phyloP scores from a whole-genome alignment of 305 asterid genomes.

The Rubia occidens region DNA sequence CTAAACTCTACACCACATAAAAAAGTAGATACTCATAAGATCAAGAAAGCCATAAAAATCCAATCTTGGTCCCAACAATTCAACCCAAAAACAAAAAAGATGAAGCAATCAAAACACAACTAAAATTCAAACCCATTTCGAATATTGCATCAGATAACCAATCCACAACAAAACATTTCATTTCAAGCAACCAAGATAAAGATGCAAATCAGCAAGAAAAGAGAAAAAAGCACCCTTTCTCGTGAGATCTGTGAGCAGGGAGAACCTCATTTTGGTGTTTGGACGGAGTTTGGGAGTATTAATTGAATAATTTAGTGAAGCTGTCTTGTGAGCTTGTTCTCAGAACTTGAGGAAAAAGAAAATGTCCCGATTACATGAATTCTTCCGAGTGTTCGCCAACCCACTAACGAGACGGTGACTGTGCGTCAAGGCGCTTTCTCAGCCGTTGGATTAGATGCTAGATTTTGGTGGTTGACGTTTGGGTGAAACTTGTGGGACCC shows the following conservation, averaged over 20 bases:
- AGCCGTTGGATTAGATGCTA: conserved; percentile 15
- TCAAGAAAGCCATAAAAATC: conserved; percentile 10
- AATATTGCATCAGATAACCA: conserved; percentile 6
- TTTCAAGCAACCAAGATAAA: background rate
- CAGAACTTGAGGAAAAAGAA: conserved; percentile 6
- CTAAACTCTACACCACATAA: conserved; percentile 9
- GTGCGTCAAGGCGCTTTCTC: conserved; percentile 9
- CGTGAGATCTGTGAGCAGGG: conserved; percentile 15
- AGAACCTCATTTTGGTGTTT: background rate
- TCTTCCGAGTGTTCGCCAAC: conserved; percentile 7
- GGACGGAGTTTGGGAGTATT: conserved; percentile 7
- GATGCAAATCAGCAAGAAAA: background rate
- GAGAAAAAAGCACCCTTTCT: conserved; percentile 7
- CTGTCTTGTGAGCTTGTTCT: conserved; percentile 5
- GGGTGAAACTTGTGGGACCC: conserved; percentile 4
- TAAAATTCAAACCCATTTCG: conserved; percentile 8
- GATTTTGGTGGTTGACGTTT: background rate
- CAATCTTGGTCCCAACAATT: conserved; percentile 9
- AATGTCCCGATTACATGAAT: conserved; percentile 21
- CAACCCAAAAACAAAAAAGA: background rate
- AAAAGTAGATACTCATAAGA: conserved; percentile 3
- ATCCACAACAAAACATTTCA: background rate
- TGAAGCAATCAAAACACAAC: background rate
- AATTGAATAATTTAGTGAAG: conserved; percentile 2
- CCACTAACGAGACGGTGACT: background rate